phyloP scores from a whole-genome alignment of 768 basidiomycete species.

The Candolleomyces eurysporus region DNA sequence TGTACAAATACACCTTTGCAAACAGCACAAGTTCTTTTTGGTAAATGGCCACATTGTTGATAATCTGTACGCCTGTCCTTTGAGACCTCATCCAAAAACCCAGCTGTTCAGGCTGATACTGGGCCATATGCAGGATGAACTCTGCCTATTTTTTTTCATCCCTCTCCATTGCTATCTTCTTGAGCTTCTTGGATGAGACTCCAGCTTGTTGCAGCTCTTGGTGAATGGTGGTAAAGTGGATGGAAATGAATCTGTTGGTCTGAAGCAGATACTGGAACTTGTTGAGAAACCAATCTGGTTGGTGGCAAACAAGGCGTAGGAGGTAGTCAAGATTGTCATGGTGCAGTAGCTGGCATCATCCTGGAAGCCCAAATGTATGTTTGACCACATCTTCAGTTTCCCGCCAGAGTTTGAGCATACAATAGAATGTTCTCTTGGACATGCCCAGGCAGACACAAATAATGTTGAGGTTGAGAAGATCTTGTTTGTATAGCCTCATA shows the following conservation, averaged over 20 bases:
- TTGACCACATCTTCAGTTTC: constrained; percentile 24
- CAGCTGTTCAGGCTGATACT: constrained; percentile 29
- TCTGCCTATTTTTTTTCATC: constrained; percentile 22
- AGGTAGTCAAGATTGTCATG: constrained; percentile 23
- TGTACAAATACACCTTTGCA: constrained; percentile 25
- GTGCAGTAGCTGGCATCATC: background rate
- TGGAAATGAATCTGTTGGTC: constrained; percentile 28
- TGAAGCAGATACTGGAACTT: constrained; percentile 25
- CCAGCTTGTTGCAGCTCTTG: constrained; percentile 24
- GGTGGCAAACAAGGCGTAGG: constrained; percentile 15
- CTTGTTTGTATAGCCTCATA: constrained; percentile 19
- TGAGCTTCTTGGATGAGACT: constrained; percentile 26
- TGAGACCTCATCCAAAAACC: constrained; percentile 33
- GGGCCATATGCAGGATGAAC: constrained; percentile 23
- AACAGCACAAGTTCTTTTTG: constrained; percentile 19
- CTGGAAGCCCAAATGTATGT: background rate
- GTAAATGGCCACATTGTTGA: constrained; percentile 16
- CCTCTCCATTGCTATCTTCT: constrained; percentile 30
- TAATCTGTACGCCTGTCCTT: constrained; percentile 24
- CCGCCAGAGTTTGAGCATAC: constrained; percentile 19
- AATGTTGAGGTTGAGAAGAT: constrained; percentile 15
- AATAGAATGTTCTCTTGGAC: constrained; percentile 19
- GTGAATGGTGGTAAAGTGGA: constrained; percentile 31
- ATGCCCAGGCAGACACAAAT: constrained; percentile 22
- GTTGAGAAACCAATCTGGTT: constrained; percentile 32